Evolutionary conservation across 129 eudicot species (phyloP).

Genomic region (Glebionis coronaria): DNA sequence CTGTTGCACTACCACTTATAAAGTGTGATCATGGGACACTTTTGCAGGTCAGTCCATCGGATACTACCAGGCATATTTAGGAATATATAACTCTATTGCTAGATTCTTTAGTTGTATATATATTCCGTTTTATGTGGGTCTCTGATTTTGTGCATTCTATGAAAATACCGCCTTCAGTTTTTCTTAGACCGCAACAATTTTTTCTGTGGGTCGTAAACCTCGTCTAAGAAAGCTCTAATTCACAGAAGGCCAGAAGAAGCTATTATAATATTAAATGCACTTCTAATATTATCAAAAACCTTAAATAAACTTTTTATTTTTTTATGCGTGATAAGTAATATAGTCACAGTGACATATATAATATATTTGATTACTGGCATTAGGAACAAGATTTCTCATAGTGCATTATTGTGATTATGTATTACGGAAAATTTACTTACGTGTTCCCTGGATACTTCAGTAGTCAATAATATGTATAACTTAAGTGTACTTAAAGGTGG

Average conservation of each 20-base stretch:
- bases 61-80: neutral
- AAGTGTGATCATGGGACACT: slow-evolving; percentile 61
- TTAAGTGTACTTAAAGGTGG: neutral
- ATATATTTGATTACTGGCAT: no score
- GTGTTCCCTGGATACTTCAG: no score
- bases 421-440: no score
- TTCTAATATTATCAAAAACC: slow-evolving; percentile 1
- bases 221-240: slow-evolving; percentile 3
- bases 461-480: neutral
- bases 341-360: no score
- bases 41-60: slow-evolving; percentile 47
- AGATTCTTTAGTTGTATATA: slow-evolving; percentile 2
- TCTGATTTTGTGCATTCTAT: slow-evolving; percentile 11
- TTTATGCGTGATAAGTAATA: no score
- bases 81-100: slow-evolving; percentile 11
- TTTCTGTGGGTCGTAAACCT: neutral
- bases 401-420: no score
- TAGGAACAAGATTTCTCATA: no score
- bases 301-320: slow-evolving; percentile 6
- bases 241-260: neutral
- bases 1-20: slow-evolving; percentile 55
- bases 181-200: slow-evolving; percentile 5
- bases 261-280: neutral
- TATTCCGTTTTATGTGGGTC: slow-evolving; percentile 1
- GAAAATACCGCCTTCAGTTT: slow-evolving; percentile 1